Base-by-base conservation (phyloP, 495 filamentous ascomycete genomes). In the Talaromyces ruber region DNA sequence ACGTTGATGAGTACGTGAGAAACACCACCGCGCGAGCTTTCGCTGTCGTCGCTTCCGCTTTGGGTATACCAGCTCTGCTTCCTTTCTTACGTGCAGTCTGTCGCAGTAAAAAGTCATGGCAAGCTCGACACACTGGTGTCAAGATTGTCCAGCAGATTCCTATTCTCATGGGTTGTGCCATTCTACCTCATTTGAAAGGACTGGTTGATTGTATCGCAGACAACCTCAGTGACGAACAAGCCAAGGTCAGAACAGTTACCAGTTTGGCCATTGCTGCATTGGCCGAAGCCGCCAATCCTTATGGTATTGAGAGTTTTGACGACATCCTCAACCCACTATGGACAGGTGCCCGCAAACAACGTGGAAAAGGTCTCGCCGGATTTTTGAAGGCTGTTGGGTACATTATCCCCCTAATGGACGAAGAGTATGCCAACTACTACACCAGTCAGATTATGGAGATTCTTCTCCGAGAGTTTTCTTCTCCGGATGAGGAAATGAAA, bases 401-500 rank as follows among this genome's bases (percentile, higher is more conserved):
- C 70, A 96, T 99, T 67, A 98, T 99, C 66, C 95, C 95, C 1
- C 82, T 99, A 39, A 98, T 99, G 95, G 95, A 99, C 76, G 94
- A 97, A 71, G 95, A 99, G 70, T 98, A 97, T 73, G 91, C 93
- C 72, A 97, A 97, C 68, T 99, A 99, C 80, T 99, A 98, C 65
- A 98, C 93, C 39, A 90, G 86, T 63, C 93, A 98, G 72, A 97
- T 99, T 69, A 98, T 98, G 95, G 93, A 97, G 71, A 97, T 98
- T 70, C 81, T 99, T 25, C 82, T 98, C 28, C 87, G 95, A 64
- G 95, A 99, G 71, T 97, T 98, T 67, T 87, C 91, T 11, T 96
- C 92, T 2, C 94, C 93, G 0, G 95, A 99, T 65, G 95, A 99
- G 71, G 95, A 99, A 74, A 99, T 99, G 95, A 99, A 99, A 79